Evolutionary conservation across 495 filamentous ascomycete species (phyloP).

Genomic region (Letharia columbiana): DNA sequence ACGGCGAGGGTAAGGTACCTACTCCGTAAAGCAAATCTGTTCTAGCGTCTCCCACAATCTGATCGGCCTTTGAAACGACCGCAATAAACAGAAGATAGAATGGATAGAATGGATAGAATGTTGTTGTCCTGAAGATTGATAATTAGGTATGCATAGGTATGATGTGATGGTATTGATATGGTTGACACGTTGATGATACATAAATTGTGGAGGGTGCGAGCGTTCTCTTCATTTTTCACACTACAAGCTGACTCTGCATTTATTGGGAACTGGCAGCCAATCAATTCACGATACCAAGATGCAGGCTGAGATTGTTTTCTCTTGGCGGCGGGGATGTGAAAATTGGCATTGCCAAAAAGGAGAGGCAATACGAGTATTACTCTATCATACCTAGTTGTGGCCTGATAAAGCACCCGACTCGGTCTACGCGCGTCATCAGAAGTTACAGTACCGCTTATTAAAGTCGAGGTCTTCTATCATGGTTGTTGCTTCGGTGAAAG

Average conservation of each 20-base stretch:
- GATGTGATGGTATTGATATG: neutral
- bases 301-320: constrained; percentile 8
- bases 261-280: neutral
- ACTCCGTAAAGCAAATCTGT: neutral
- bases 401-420: neutral
- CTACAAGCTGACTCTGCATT: neutral
- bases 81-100: no score
- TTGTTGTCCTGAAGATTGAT: no score
- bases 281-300: neutral
- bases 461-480: neutral
- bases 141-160: no score
- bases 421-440: neutral
- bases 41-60: neutral
- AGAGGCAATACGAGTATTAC: no score
- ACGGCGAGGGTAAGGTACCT: neutral
- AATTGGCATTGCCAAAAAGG: constrained; percentile 2
- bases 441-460: no score
- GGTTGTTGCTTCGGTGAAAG: neutral
- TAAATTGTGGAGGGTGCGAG: neutral
- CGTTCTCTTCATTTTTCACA: neutral
- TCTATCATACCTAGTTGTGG: neutral
- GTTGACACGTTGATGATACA: neutral
- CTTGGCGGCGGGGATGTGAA: constrained; percentile 7
- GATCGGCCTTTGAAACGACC: neutral
- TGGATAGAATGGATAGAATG: no score